phyloP scores from a whole-genome alignment of 106 monocot species.

The Chionographis japonica region DNA sequence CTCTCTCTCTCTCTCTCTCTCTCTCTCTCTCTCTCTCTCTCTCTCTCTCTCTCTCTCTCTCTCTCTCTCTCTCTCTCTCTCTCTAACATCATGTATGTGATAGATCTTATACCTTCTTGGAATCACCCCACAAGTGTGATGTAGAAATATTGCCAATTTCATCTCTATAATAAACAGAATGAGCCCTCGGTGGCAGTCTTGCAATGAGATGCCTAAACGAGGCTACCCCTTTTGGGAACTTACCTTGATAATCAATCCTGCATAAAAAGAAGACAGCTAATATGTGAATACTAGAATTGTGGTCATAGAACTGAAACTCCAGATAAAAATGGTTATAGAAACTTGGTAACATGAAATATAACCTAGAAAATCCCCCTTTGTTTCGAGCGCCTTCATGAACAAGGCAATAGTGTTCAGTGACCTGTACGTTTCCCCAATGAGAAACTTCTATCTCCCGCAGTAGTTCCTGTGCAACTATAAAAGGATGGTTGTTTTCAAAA shows the following conservation, averaged over 20 bases:
- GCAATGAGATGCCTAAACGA: slow-evolving; percentile 75
- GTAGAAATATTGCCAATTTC: slow-evolving; percentile 98
- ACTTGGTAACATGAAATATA: neutral
- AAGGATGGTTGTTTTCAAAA: slow-evolving; percentile 89
- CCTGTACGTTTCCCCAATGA: slow-evolving; percentile 89
- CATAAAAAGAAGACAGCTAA: slow-evolving; percentile 8
- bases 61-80: too few relatives aligned
- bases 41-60: too few relatives aligned
- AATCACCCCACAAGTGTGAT: slow-evolving; percentile 80
- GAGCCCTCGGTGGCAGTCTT: slow-evolving; percentile 82
- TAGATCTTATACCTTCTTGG: slow-evolving; percentile 51
- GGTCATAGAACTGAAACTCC: neutral
- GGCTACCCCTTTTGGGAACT: slow-evolving; percentile 53
- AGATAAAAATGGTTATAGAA: neutral
- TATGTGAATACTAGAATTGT: neutral
- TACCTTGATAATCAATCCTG: slow-evolving; percentile 90
- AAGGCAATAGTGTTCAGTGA: slow-evolving; percentile 90
- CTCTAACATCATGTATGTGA: neutral
- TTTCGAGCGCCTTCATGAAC: slow-evolving; percentile 77
- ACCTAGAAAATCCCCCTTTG: slow-evolving; percentile 96
- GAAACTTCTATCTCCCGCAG: slow-evolving; percentile 90
- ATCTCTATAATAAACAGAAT: slow-evolving; percentile 98
- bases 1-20: too few relatives aligned
- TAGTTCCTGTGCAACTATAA: slow-evolving; percentile 71
- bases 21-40: too few relatives aligned